Evolutionary conservation across 2,329 filamentous ascomycete species (phyloP), one percentile per base, ranked within the genome.

Genomic region (Aspergillus tubingensis): DNA sequence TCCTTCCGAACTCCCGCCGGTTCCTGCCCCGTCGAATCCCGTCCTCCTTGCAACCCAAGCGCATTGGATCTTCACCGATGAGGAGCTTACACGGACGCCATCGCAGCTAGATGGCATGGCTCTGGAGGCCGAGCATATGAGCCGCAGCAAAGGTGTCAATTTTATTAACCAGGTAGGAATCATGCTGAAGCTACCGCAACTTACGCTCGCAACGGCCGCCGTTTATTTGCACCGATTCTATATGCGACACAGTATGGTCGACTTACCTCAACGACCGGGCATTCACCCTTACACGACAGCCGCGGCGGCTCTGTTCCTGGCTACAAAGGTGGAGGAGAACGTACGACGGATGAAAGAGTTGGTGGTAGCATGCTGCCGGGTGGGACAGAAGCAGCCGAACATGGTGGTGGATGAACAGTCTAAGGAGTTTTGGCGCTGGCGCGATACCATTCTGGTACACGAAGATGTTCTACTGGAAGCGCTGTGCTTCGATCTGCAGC

Each of bases 401-500:
- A 85, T 97, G 61, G 82, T 94, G 57, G 91, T 98, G 55, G 95
- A 99, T 73, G 95, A 98, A 77, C 93, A 98, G 76, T 96, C 91
- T 67, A 98, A 97, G 72, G 95, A 99, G 73, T 99, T 95, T 74
- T 99, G 95, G 95, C 87, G 91, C 71, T 99, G 95, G 95, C 87
- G 92, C 62, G 95, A 99, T 73, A 95, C 90, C 60, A 96, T 99
- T 59, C 81, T 98, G 13, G 89, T 90, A 66, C 92, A 96, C 72
- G 95, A 99, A 78, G 95, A 98, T 74, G 82, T 94, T 47, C 90
- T 99, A 80, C 84, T 99, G 15, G 95, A 98, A 75, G 87, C 88
- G 49, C 82, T 99, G 17, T 98, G 93, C 62, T 99, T 99, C 75
- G 95, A 99, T 74, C 82, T 99, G 49, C 91, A 93, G 76, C 83